Evolutionary conservation across 257 asterid genomes (phyloP), one percentile per base, ranked within the genome.

Genomic region (Verbascum thapsus): DNA sequence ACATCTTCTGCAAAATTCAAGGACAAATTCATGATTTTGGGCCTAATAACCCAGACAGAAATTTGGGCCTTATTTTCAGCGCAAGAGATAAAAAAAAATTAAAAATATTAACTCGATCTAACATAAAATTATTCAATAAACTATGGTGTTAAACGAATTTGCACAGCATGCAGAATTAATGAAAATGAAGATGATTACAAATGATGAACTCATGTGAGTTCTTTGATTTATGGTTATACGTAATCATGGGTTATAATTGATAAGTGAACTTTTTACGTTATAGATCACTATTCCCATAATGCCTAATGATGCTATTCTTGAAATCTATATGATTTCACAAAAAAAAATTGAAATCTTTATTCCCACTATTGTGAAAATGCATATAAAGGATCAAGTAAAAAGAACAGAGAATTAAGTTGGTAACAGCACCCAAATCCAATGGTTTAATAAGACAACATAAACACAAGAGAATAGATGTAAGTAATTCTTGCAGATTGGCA

Each of bases 1-100:
- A 74, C 73, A 61, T 69, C n/a, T 26, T 60, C 63, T 35, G 49
- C 74, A 57, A 58, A 34, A 45, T 61, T 66, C 66, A 61, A 67
- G 76, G 78, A 7, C 47, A 1, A 37, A 57, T 63, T 20, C 48
- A 47, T 53, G 30, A 8, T 6, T 71, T 68, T 74, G 80, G 65
- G 78, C 72, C 26, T 11, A 0, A 3, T 4, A 37, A 5, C 53
- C 62, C 69, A 54, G 37, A 10, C 10, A 3, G 26, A 3, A 1
- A n/a, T 2, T 23, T 55, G 73, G 69, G 67, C 74, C n/a, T n/a
- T n/a, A n/a, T n/a, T n/a, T n/a, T n/a, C 32, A 38, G 55, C 68
- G 57, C 49, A 64, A 19, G 17, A 62, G 23, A 53, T 10, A 10
- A n/a, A n/a, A n/a, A n/a, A n/a, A n/a, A n/a, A n/a, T n/a, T n/a